Evolutionary conservation across 129 eudicot species (phyloP).

Genomic region (Lactuca saligna): DNA sequence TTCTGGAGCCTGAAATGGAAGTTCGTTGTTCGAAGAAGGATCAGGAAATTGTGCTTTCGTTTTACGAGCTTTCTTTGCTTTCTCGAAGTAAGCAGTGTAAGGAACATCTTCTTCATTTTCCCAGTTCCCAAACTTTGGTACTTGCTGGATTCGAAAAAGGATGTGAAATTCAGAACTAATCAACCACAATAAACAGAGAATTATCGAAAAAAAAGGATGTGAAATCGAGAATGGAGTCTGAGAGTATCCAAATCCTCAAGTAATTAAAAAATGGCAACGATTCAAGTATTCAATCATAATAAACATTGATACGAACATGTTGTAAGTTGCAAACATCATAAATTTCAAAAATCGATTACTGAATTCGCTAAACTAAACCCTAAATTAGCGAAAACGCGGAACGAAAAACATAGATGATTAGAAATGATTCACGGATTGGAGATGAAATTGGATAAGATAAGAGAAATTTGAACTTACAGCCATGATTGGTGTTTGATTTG

Average conservation of each 20-base stretch:
- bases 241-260: conserved; percentile 10
- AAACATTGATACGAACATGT: neutral
- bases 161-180: neutral
- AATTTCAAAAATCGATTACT: neutral
- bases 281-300: neutral
- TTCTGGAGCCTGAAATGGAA: conserved; percentile 17
- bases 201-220: neutral
- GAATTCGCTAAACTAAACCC: neutral
- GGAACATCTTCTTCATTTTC: conserved; percentile 51
- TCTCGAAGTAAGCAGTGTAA: conserved; percentile 52
- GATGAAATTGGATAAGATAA: conserved; percentile 9
- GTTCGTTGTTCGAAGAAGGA: conserved; percentile 9
- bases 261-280: conserved; percentile 3
- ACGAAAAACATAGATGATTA: neutral
- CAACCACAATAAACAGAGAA: neutral
- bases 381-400: neutral
- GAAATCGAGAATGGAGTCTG: neutral
- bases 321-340: neutral
- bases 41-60: conserved; percentile 35
- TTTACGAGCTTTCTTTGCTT: conserved; percentile 45
- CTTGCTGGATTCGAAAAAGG: neutral
- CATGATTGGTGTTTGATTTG: conserved; percentile 21
- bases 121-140: conserved; percentile 61
- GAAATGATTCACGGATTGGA: neutral
- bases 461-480: conserved; percentile 38